These are phyloP conservation scores for Aspergillus panamensis DNA, from an alignment of 495 filamentous ascomycete species.

Conservation along the genomic window DNA sequence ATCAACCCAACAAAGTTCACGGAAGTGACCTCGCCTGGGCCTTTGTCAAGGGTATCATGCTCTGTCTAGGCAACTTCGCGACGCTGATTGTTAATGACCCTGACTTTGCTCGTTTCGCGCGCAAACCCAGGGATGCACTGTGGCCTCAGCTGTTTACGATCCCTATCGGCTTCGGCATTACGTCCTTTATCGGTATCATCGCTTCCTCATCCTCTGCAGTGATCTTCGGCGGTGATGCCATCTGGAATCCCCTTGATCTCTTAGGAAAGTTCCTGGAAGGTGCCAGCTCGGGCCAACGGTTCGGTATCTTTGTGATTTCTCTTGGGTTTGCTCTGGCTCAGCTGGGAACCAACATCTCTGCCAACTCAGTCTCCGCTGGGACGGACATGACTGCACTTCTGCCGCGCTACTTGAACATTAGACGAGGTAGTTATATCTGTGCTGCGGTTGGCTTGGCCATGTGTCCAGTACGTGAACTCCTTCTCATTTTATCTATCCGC, in stretches of 20 bases:
- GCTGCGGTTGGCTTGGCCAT: conserved; percentile 79
- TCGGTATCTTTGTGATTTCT: conserved; percentile 86
- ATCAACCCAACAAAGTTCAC: conserved; percentile 59
- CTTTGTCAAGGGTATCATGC: conserved; percentile 82
- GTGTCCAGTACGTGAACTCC: conserved; percentile 57
- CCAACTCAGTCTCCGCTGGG: conserved; percentile 85
- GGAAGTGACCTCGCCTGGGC: conserved; percentile 76
- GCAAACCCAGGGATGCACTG: conserved; percentile 74
- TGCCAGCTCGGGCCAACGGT: conserved; percentile 70
- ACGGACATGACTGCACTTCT: conserved; percentile 91
- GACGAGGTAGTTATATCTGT: conserved; percentile 87
- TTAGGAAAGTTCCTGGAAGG: conserved; percentile 70
- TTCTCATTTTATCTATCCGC: neutral
- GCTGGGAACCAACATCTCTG: conserved; percentile 89
- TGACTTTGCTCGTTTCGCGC: conserved; percentile 85
- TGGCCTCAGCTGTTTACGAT: conserved; percentile 90
- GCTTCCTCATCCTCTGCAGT: conserved; percentile 81
- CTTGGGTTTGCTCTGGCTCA: conserved; percentile 82
- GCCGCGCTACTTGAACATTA: conserved; percentile 82
- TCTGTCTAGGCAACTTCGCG: conserved; percentile 87
- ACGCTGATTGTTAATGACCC: conserved; percentile 77
- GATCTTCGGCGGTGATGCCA: conserved; percentile 67
- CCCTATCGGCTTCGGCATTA: conserved; percentile 80
- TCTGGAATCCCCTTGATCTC: conserved; percentile 85
- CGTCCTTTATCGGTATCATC: conserved; percentile 91